Evolutionary conservation across 1,284 basidiomycete species (phyloP), one percentile per base, ranked within the genome.

Genomic region (Farysia itapuensis): DNA sequence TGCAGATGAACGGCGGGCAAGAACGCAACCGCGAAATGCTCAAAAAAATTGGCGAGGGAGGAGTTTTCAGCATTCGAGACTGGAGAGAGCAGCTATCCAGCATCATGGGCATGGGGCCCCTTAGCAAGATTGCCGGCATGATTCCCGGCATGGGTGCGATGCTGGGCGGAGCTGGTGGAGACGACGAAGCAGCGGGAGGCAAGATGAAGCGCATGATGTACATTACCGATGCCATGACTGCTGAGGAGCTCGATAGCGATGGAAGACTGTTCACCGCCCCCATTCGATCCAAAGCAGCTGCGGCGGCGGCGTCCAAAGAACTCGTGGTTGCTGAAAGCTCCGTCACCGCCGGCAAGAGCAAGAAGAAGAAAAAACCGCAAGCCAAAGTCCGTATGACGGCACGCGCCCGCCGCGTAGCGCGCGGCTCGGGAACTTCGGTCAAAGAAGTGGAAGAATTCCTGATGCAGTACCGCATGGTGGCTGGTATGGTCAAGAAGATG

Each of bases 91-190:
- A 99, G 78, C 87, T 99, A 47, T 86, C 87, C 56, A 96, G 91
- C 72, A 88, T 99, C 63, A 96, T 96, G 92, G 90, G 88, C 74
- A 96, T 99, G 95, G 94, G 94, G 19, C 93, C 94, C 4, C 84
- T 99, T 46, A 91, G 88, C 70, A 98, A 98, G 80, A 92, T 99
- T 67, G 93, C 94, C 13, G 92, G 90, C 16, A 98, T 98, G 92
- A 98, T 99, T 53, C 94, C 94, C 3, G 94, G 94, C 23, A 84
- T 99, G 67, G 87, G 89, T 60, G 89, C 90, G 30, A 81, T 98
- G 75, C 82, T 97, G 45, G 72, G 74, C 30, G 69, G 63, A n/a
- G 53, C 41, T 7, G 69, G 65, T 6, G 75, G 68, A 6, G 92
- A 89, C 29, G 90, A 91, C 73, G 92, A 95, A 75, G 94, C 96